Percentiles rank a stretch among this genome's conserved stretches.
Conservation (phyloP, 1,139 yeast genomes). For the Kurtzmaniella quercitrusa region DNA sequence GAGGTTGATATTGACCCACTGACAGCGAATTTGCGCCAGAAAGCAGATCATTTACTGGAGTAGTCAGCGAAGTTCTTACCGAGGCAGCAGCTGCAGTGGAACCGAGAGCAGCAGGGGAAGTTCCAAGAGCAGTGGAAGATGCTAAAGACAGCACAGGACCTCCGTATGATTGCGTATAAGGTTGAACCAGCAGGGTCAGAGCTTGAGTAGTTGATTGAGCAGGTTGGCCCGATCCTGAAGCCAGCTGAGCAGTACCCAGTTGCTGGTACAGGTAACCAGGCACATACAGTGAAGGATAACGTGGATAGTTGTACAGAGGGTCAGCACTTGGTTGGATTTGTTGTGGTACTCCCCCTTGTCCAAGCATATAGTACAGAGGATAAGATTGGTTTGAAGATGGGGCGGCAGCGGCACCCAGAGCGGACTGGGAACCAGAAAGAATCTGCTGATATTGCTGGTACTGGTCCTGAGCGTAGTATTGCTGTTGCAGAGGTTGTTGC, state of each 20-base stretch:
- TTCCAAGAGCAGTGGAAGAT: slow-evolving; percentile 1
- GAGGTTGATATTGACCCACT: slow-evolving; percentile 49
- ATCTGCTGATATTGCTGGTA: slow-evolving; percentile 10
- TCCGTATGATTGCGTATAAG: slow-evolving; percentile 5
- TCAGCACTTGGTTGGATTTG: slow-evolving; percentile 7
- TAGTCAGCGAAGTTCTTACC: slow-evolving; percentile 3
- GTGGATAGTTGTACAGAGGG: slow-evolving; percentile 8
- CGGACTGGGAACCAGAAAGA: background rate
- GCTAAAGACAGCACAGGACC: slow-evolving; percentile 1
- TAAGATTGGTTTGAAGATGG: slow-evolving; percentile 10
- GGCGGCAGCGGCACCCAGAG: slow-evolving; percentile 3
- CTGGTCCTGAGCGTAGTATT: slow-evolving; percentile 8
- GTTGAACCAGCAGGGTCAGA: slow-evolving; percentile 6
- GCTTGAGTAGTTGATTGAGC: slow-evolving; percentile 1
- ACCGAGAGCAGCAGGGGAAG: background rate
- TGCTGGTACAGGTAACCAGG: slow-evolving; percentile 3
- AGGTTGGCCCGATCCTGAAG: too few species aligned
- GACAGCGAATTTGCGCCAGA: slow-evolving; percentile 26
- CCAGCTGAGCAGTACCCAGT: background rate
- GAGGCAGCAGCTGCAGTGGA: slow-evolving; percentile 1
- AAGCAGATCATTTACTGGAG: slow-evolving; percentile 21
- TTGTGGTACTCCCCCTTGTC: slow-evolving; percentile 8
- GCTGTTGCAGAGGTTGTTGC: slow-evolving; percentile 4
- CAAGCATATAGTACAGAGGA: slow-evolving; percentile 12
- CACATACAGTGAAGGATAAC: slow-evolving; percentile 7